phyloP scores from a whole-genome alignment of 352 stramenopile species.

The Pythium volutum region DNA sequence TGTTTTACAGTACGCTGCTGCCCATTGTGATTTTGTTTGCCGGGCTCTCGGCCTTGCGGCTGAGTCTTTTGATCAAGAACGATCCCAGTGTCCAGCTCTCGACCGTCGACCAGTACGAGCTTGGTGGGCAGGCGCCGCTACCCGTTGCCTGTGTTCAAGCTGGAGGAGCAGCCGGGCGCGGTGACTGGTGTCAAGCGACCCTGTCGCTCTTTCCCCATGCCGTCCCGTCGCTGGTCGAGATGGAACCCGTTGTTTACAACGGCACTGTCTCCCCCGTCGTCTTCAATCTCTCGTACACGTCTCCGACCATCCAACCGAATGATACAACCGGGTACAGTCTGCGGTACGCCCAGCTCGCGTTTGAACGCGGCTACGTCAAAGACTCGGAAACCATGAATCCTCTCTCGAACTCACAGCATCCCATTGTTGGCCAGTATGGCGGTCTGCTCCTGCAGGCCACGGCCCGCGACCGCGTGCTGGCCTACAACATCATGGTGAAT shows the following conservation, averaged over 20 bases:
- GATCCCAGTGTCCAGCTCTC: conserved; percentile 48
- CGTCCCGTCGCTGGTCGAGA: conserved; percentile 25
- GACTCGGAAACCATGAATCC: conserved; percentile 13
- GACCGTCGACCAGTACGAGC: conserved; percentile 29
- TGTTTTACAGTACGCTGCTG: conserved; percentile 73
- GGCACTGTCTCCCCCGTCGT: conserved; percentile 32
- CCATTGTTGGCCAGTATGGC: conserved; percentile 47
- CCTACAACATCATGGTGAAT: conserved; percentile 69
- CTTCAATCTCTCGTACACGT: conserved; percentile 50
- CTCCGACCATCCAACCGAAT: conserved; percentile 36
- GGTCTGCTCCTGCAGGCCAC: conserved; percentile 49
- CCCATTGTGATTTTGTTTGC: conserved; percentile 66
- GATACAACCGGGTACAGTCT: conserved; percentile 59
- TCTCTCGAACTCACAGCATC: conserved; percentile 6
- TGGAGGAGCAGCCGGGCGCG: not conserved
- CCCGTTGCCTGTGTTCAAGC: conserved; percentile 40
- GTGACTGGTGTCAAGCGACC: conserved; percentile 21
- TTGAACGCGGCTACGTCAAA: conserved; percentile 43
- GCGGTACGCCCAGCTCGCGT: conserved; percentile 50
- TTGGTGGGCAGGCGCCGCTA: conserved; percentile 34
- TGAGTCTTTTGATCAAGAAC: conserved; percentile 45
- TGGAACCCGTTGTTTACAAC: conserved; percentile 40
- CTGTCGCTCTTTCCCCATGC: conserved; percentile 27
- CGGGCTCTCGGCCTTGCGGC: conserved; percentile 54
- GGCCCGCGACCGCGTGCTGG: conserved; percentile 31